phyloP scores from a whole-genome alignment of 805 yeast genomes.

The Pichia deserticola region DNA sequence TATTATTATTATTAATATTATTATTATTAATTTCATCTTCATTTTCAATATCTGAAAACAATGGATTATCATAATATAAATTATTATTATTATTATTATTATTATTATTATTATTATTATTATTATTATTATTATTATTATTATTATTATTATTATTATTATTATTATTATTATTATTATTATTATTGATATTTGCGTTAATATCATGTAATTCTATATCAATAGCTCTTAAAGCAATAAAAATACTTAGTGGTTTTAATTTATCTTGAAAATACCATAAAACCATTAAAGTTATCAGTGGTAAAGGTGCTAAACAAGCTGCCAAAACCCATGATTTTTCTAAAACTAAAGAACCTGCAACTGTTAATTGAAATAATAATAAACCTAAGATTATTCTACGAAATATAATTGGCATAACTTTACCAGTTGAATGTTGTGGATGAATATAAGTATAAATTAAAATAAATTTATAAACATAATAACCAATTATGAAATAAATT shows the following conservation, averaged over 20 bases:
- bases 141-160: neutral
- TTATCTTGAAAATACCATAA: conserved; percentile 77
- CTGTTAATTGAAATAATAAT: conserved; percentile 78
- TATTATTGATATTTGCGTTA: too few relatives aligned
- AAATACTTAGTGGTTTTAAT: conserved; percentile 72
- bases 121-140: too few relatives aligned
- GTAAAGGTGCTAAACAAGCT: conserved; percentile 65
- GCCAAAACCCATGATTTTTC: conserved; percentile 76
- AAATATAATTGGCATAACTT: conserved; percentile 88
- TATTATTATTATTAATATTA: neutral
- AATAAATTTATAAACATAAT: conserved; percentile 85
- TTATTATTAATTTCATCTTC: neutral
- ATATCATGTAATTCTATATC: conserved; percentile 22
- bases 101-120: too few relatives aligned
- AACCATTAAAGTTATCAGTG: conserved; percentile 55
- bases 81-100: conserved; percentile 25
- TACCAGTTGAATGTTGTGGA: conserved; percentile 94
- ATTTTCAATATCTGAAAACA: neutral
- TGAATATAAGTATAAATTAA: conserved; percentile 85
- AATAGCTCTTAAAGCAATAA: conserved; percentile 82
- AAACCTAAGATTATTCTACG: conserved; percentile 78
- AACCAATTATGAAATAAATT: conserved; percentile 77
- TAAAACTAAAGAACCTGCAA: conserved; percentile 79
- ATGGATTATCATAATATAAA: neutral
- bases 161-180: too few relatives aligned